Base-by-base conservation (phyloP, 2,329 filamentous ascomycete species). In the Microdochium bolleyi region DNA sequence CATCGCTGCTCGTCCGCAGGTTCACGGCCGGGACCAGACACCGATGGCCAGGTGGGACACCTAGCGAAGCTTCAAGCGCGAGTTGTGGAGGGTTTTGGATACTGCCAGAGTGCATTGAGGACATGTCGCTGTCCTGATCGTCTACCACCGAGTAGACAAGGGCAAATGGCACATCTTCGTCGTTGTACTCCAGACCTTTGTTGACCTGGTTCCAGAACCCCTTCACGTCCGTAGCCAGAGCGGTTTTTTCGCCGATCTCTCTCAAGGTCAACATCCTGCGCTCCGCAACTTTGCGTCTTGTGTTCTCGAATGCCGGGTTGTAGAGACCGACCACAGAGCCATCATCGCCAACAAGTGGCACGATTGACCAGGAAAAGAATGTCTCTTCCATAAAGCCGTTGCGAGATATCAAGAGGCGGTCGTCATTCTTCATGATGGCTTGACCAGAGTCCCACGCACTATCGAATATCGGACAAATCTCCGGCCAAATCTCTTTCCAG, bases 391-490 rank as follows among this genome's bases (percentile, higher is more conserved):
- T 68, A 56, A 80, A 89, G 1, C 83, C 81, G 56, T 82, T 80
- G 8, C 89, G 80, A 49, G 78, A 74, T 30, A 94, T 78, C 61
- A 91, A 90, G 1, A 92, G 73, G 53, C 82, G 83, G 57, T 92
- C 87, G 60, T 94, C 89, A 58, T 92, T 84, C 66, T 91, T 92
- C 86, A 92, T 89, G 0, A 85, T 90, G 1, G 88, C 86, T 69
- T 91, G 84, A 0, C 88, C 89, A 3, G 83, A 86, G 38, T 79
- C 68, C 66, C 78, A 80, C 0, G 88, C 89, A 55, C 74, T 82
- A 19, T 78, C 73, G 57, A 94, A 88, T 0, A 88, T 77, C 2
- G 83, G 83, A 57, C 83, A 77, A 11, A 92, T 76, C 4, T 84
- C 80, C 22, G 82, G 72, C 87, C 87, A 92, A 5, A 92, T 86